phyloP scores from a whole-genome alignment of 441 rosid genomes.

The Melianthus villosus region DNA sequence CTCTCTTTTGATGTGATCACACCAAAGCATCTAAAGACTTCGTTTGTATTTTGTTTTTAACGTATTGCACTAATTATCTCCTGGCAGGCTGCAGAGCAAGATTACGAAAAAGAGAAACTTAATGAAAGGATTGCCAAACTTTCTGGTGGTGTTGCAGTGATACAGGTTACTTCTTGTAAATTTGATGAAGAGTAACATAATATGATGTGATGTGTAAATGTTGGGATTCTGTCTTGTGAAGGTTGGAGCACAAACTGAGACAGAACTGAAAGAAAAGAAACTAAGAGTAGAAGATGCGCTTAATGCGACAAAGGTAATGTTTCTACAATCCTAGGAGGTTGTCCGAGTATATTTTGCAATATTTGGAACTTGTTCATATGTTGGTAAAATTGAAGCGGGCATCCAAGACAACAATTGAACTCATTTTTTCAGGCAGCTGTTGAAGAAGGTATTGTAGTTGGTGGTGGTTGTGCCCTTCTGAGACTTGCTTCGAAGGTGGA shows the following conservation, averaged over 20 bases:
- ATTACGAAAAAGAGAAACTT: conserved; percentile 52
- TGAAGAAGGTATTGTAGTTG: conserved; percentile 93
- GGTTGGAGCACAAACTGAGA: conserved; percentile 87
- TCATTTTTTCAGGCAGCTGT: conserved; percentile 60
- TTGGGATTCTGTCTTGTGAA: no score
- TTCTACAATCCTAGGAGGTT: no score
- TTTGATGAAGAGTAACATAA: no score
- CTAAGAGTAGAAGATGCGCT: conserved; percentile 77
- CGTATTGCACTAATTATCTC: no score
- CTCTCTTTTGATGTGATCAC: no score
- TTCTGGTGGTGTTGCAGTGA: conserved; percentile 69
- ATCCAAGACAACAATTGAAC: no score
- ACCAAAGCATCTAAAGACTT: no score
- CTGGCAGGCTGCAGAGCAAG: conserved; percentile 56
- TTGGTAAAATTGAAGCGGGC: no score
- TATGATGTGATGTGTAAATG: no score
- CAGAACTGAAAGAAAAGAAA: conserved; percentile 81
- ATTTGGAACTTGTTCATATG: no score
- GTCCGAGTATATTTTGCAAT: no score
- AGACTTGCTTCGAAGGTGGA: conserved; percentile 81
- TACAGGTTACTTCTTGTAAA: conserved; percentile 68
- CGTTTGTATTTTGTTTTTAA: no score
- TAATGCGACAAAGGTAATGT: conserved; percentile 93
- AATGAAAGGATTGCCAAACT: conserved; percentile 73
- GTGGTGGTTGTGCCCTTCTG: conserved; percentile 79